Evolutionary conservation across 768 basidiomycete genomes (phyloP).

Genomic region (Dentipellis sp.): DNA sequence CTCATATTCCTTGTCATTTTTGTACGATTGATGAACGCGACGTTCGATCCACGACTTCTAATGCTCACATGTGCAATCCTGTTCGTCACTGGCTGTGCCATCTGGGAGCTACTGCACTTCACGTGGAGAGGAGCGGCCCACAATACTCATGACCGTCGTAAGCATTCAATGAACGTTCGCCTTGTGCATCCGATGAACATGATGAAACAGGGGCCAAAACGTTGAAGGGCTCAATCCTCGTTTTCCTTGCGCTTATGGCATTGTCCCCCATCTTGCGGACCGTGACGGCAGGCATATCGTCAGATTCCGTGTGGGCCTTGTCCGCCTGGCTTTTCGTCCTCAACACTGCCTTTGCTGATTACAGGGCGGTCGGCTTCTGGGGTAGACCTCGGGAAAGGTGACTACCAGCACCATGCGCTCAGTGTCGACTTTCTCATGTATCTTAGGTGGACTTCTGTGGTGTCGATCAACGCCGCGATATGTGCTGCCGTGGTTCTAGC

Average conservation of each 20-base stretch:
- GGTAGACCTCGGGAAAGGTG: conserved; percentile 53
- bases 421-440: background rate
- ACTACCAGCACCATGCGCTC: conserved; percentile 7
- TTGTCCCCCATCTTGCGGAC: conserved; percentile 88
- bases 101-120: conserved; percentile 50
- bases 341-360: conserved; percentile 80
- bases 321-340: conserved; percentile 78
- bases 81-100: conserved; percentile 50
- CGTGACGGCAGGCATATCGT: conserved; percentile 88
- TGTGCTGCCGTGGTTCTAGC: conserved; percentile 91
- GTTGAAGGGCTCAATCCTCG: conserved; percentile 74
- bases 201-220: conserved; percentile 51
- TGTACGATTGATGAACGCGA: conserved; percentile 52
- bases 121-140: conserved; percentile 24
- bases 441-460: conserved; percentile 64
- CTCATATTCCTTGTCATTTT: conserved; percentile 80
- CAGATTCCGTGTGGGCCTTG: conserved; percentile 95
- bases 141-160: conserved; percentile 9
- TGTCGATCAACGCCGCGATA: conserved; percentile 87
- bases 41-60: conserved; percentile 60
- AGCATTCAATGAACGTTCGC: background rate
- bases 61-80: conserved; percentile 53
- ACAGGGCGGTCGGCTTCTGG: conserved; percentile 40
- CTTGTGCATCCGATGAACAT: background rate
- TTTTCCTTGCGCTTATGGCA: conserved; percentile 83